Base-by-base conservation (phyloP, 164 flowering plant genomes). In the Stephania japonica region DNA sequence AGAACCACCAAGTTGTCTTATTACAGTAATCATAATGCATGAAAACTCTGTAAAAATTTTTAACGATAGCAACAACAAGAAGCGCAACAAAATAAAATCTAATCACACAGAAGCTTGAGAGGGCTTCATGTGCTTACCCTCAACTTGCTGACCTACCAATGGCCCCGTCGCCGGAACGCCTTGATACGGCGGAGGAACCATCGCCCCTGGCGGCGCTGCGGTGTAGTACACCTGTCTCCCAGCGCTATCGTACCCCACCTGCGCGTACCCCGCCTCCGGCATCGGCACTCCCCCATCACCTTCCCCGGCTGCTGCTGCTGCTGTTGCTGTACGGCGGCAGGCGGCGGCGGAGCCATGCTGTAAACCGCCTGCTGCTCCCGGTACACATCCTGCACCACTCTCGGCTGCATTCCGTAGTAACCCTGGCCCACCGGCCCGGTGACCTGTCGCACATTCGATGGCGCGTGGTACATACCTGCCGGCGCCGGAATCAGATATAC, bases 151-250 rank as follows among this genome's bases (percentile, higher is more conserved):
- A 44, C 11, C 43, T 16, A 70, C 50, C 72, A 26, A 70, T 18
- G 38, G 38, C 0, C 27, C 42, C 3, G 65, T 16, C 1, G 43
- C 63, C 63, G 32, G 19, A 26, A 56, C 73, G 41, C 65, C 32
- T n/a, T 26, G 65, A 70, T 70, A 70, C 5, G 42, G 8, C 19
- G 65, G 18, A 10, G 72, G 23, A 75, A 77, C 75, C 65, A 79
- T 73, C 18, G 73, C 80, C 14, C 84, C 87, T 6, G 89, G 80
- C 41, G 89, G 79, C 41, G 83, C 70, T 6, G 84, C 56, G 19
- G 83, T 76, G 65, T 91, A 91, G 78, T 82, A 87, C 42, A 91
- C 88, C 70, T 86, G 93, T 75, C 94, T 85, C 32, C 92, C 92
- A 16, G 75, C 62, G 59, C 81, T 79, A 75, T 90, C 97, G 74